Conservation (phyloP, 345 rosid genomes). For the Moricandia moricandioides region DNA sequence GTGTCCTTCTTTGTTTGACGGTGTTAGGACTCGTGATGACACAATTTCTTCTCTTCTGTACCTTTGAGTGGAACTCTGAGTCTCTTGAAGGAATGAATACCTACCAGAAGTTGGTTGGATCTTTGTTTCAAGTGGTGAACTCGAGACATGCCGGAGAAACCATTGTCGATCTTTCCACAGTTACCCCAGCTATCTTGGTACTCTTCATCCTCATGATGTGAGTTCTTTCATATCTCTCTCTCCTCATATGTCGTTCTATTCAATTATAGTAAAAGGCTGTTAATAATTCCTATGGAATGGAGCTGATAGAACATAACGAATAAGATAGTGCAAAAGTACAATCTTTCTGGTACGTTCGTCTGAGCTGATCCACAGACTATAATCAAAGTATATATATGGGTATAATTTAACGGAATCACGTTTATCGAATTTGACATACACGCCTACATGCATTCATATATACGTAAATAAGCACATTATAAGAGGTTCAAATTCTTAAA, state of each 20-base stretch:
- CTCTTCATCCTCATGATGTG: conserved; percentile 65
- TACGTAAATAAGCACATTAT: background rate
- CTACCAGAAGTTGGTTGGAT: conserved; percentile 45
- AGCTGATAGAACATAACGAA: background rate
- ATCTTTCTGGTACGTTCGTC: background rate
- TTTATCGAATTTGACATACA: background rate
- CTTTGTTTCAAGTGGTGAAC: conserved; percentile 48
- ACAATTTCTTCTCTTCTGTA: conserved; percentile 41
- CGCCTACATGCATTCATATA: background rate
- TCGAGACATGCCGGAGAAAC: conserved; percentile 61
- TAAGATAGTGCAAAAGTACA: background rate
- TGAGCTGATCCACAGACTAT: background rate
- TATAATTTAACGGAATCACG: background rate
- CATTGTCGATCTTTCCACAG: conserved; percentile 47
- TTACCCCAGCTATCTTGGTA: conserved; percentile 57
- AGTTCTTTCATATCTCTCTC: conserved; percentile 32
- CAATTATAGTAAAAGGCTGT: background rate
- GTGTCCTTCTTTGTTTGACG: conserved; percentile 37
- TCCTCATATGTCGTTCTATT: background rate
- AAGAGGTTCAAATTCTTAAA: background rate
- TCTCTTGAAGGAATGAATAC: conserved; percentile 39
- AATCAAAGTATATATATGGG: background rate
- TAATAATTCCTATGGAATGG: background rate
- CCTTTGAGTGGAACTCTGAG: conserved; percentile 54
- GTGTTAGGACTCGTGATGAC: conserved; percentile 42